phyloP scores from a whole-genome alignment of 371 early-diverging fungal genomes.

The Dichotomocladium elegans region DNA sequence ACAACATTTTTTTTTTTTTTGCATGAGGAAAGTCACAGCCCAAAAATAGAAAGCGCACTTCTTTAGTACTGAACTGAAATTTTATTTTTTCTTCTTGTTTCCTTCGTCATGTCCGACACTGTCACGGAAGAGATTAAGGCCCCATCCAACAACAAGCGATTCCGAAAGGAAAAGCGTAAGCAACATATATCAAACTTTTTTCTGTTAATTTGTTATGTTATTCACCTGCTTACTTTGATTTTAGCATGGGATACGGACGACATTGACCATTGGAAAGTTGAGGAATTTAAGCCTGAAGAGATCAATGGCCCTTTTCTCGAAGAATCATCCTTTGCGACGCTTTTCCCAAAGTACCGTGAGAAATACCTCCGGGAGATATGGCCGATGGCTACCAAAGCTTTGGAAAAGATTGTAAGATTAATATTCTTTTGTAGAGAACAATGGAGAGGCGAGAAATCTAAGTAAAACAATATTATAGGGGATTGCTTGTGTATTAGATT shows the following conservation, averaged over 20 bases:
- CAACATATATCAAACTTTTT: neutral
- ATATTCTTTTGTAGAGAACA: neutral
- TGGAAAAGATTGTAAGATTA: slow-evolving; percentile 72
- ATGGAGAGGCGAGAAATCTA: too few species aligned
- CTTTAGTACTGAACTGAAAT: too few species aligned
- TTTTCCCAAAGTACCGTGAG: slow-evolving; percentile 99
- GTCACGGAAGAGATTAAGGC: neutral
- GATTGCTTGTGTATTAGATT: slow-evolving; percentile 88
- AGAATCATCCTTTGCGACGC: slow-evolving; percentile 95
- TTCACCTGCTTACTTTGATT: neutral
- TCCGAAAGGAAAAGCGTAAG: slow-evolving; percentile 43
- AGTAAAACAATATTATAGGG: slow-evolving; percentile 74
- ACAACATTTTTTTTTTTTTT: too few species aligned
- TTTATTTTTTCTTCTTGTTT: too few species aligned
- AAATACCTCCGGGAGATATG: slow-evolving; percentile 92
- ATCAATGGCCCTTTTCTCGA: slow-evolving; percentile 85
- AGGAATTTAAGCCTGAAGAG: slow-evolving; percentile 83
- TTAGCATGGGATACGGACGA: slow-evolving; percentile 92
- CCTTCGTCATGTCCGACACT: neutral
- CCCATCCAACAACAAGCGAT: slow-evolving; percentile 19
- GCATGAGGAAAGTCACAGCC: too few species aligned
- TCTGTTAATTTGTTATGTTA: neutral
- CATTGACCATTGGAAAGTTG: slow-evolving; percentile 94
- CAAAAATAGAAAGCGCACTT: too few species aligned
- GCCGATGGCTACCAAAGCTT: slow-evolving; percentile 88